phyloP scores from a whole-genome alignment of 1,139 yeast species.

The Candida buenavistaensis region DNA sequence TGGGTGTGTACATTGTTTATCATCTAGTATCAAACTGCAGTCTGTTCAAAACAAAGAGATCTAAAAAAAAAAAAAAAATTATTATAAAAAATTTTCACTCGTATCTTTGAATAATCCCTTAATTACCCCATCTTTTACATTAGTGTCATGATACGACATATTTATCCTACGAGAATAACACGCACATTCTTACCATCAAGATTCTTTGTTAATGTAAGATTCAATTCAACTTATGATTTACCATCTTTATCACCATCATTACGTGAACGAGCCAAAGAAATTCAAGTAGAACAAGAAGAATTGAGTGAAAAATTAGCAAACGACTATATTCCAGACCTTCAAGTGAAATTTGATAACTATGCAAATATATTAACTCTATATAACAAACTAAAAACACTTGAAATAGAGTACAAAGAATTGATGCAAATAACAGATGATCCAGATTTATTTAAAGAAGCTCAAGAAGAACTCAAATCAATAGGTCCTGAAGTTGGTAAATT shows the following conservation, averaged over 20 bases:
- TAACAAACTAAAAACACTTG: conserved; percentile 35
- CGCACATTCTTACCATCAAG: background rate
- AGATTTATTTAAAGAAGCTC: conserved; percentile 18
- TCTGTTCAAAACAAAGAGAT: too few relatives aligned
- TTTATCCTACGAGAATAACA: background rate
- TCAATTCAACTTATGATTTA: conserved; percentile 1
- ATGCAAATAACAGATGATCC: conserved; percentile 37
- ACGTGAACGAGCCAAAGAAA: conserved; percentile 57
- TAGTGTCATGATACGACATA: too few relatives aligned
- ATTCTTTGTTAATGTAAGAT: background rate
- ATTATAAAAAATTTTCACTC: too few relatives aligned
- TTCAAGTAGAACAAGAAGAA: conserved; percentile 48
- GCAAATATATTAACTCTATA: conserved; percentile 49
- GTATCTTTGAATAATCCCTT: too few relatives aligned
- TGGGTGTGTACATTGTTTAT: too few relatives aligned
- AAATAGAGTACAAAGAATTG: conserved; percentile 33
- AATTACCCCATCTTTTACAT: too few relatives aligned
- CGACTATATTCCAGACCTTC: conserved; percentile 14
- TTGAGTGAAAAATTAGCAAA: conserved; percentile 39
- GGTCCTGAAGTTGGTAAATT: conserved; percentile 37
- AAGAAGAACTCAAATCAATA: conserved; percentile 30
- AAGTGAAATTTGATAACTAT: conserved; percentile 13
- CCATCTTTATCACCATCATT: conserved; percentile 57
- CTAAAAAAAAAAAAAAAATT: too few relatives aligned
- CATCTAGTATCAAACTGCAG: too few relatives aligned